Base-by-base conservation (phyloP, 2,329 filamentous ascomycete genomes). In the Colletotrichum sp. region DNA sequence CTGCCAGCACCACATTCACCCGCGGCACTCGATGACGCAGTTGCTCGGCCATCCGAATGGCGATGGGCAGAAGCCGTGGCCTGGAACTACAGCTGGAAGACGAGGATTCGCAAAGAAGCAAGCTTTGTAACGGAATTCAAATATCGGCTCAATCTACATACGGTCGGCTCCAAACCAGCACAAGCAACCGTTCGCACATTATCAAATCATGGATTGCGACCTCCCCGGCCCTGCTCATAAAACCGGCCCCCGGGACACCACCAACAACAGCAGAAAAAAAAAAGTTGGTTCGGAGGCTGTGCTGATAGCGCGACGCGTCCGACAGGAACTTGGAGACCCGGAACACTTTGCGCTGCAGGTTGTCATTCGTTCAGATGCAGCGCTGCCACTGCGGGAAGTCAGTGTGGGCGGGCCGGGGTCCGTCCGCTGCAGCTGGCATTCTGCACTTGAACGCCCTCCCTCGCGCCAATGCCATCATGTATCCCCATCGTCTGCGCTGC, bases 301-400 rank as follows among this genome's bases (percentile, higher is more conserved):
- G 70, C 44, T 64, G 39, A 73, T 61, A 61, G 73, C 64, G 73
- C 73, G 70, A 73, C 70, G 70, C 73, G 63, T 69, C 64, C 34
- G 32, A 69, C 59, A 59, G 32, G 69, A 75, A 63, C 29, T 57
- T 64, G 19, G n/a, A 30, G 34, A n/a, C 44, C 30, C 34, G n/a
- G 72, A 36, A 39, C 25, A 61, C 52, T 63, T 29, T 57, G 32
- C 16, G 25, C 44, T 64, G 44, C 19, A 61, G 27, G 22, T 44
- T 32, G 27, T 63, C n/a, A 69, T 69, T 76, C 69, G 63, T 73
- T 36, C 27, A 62, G 61, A 16, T 19, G 52, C 36, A 62, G 19
- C 39, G 44, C 44, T 32, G 36, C 36, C 64, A 69, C 39, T 69
- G 30, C 49, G 73, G 36, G 39, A 76, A 44, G 61, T n/a, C 30